phyloP scores from a whole-genome alignment of 2,329 filamentous ascomycete species.

The Fusarium pseudocircinatum region DNA sequence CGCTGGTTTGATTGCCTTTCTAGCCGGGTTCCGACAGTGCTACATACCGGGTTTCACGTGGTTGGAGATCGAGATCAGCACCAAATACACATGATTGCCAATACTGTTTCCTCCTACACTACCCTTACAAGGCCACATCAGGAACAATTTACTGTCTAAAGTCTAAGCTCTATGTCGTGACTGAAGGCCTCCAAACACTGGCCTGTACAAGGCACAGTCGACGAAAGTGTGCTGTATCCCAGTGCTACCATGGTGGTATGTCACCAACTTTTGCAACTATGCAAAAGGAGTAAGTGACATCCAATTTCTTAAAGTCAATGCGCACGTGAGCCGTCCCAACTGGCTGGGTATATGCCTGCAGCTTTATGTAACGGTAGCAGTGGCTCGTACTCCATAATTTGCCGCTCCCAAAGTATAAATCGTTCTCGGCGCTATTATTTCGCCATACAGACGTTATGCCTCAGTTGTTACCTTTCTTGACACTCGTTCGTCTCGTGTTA shows the following conservation, averaged over 20 bases:
- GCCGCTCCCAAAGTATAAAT: not conserved
- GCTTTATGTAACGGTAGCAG: not conserved
- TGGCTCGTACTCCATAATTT: not conserved
- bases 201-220: fast-evolving
- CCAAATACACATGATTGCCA: too few relatives aligned
- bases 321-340: not conserved
- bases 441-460: not conserved
- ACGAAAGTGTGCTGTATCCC: not conserved
- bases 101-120: too few relatives aligned
- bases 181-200: too few relatives aligned
- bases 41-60: fast-evolving
- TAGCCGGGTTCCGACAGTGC: not conserved
- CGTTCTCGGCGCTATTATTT: not conserved
- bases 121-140: too few relatives aligned
- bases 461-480: fast-evolving
- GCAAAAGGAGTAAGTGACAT: not conserved
- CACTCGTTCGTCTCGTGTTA: not conserved
- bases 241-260: fast-evolving
- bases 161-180: too few relatives aligned
- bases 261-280: too few relatives aligned
- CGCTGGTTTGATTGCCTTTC: fast-evolving
- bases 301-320: not conserved
- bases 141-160: too few relatives aligned
- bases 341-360: not conserved
- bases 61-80: not conserved